Evolutionary conservation across 2,329 filamentous ascomycete genomes (phyloP).

Genomic region (Sporothrix curviconia): DNA sequence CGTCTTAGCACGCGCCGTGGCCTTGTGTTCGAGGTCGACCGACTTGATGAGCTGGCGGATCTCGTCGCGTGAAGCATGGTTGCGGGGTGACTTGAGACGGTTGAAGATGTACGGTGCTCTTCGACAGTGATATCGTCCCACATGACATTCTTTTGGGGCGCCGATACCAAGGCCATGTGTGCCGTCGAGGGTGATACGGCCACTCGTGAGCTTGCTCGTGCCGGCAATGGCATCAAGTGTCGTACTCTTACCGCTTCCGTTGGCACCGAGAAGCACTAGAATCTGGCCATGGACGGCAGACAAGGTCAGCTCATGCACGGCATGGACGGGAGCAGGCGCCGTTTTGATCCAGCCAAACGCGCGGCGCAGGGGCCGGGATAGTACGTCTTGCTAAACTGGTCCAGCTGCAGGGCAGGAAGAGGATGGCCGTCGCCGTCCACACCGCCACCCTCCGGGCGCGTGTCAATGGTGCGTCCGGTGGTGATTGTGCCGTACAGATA

Average conservation of each 20-base stretch:
- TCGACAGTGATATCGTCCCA: conserved; percentile 84
- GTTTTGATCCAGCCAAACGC: conserved; percentile 41
- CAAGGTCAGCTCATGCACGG: conserved; percentile 68
- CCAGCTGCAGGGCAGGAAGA: conserved; percentile 58
- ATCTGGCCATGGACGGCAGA: conserved; percentile 73
- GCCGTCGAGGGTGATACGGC: conserved; percentile 69
- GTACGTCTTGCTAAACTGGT: conserved; percentile 73
- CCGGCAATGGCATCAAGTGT: conserved; percentile 85
- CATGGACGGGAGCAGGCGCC: conserved; percentile 62
- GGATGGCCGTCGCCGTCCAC: conserved; percentile 18
- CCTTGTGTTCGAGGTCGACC: conserved; percentile 71
- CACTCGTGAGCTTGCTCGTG: conserved; percentile 67
- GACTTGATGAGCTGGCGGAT: conserved; percentile 58
- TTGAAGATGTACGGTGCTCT: conserved; percentile 80
- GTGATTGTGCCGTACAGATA: conserved; percentile 68
- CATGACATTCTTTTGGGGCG: conserved; percentile 88
- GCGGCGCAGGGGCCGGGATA: conserved; percentile 55
- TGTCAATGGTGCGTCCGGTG: conserved; percentile 48
- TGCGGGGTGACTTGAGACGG: conserved; percentile 61
- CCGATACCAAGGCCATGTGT: conserved; percentile 76
- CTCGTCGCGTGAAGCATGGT: conserved; percentile 49
- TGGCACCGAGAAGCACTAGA: conserved; percentile 77
- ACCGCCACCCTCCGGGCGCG: conserved; percentile 25
- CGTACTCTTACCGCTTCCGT: conserved; percentile 85
- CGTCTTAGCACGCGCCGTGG: conserved; percentile 64